Evolutionary conservation across 2,329 filamentous ascomycete genomes (phyloP).

Genomic region (Phialemoniopsis sp.): DNA sequence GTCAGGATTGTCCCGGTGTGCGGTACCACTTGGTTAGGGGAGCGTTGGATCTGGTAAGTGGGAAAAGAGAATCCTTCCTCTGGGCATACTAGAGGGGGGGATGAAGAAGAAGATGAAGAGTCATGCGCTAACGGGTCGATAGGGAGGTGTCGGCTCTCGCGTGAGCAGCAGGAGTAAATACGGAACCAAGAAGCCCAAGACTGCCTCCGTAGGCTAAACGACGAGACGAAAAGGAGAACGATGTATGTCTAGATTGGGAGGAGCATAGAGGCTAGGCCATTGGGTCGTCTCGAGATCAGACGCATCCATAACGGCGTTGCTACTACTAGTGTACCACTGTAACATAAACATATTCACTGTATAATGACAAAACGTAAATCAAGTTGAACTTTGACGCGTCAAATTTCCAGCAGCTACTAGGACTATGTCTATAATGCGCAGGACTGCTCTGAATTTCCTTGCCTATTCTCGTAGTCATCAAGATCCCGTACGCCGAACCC

Average conservation of each 20-base stretch:
- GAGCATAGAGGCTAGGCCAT: not conserved
- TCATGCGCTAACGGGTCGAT: constrained; percentile 11
- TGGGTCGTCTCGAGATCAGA: not conserved
- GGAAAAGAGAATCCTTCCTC: not conserved
- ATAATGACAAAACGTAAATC: not conserved
- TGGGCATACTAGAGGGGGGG: not conserved
- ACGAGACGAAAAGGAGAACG: not conserved
- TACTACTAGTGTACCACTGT: too few relatives aligned
- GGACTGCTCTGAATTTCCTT: too few relatives aligned
- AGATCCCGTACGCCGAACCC: not conserved
- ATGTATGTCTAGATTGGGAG: not conserved
- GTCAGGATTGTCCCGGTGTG: constrained; percentile 98
- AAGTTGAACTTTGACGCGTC: not conserved
- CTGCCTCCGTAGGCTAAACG: constrained; percentile 50
- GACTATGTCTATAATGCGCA: not conserved
- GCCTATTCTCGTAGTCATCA: not conserved
- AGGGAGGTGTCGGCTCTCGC: constrained; percentile 89
- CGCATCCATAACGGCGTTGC: too few relatives aligned
- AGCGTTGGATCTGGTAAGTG: constrained; percentile 83
- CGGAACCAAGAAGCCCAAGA: constrained; percentile 98
- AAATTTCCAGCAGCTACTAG: constrained; percentile 1
- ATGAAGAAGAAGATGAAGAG: too few relatives aligned
- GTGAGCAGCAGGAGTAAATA: constrained; percentile 90
- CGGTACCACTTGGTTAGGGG: constrained; percentile 91
- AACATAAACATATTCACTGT: constrained; percentile 1